Evolutionary conservation across 352 stramenopile genomes (phyloP), one percentile per base, ranked within the genome.

Genomic region (Phytopythium helicoides): DNA sequence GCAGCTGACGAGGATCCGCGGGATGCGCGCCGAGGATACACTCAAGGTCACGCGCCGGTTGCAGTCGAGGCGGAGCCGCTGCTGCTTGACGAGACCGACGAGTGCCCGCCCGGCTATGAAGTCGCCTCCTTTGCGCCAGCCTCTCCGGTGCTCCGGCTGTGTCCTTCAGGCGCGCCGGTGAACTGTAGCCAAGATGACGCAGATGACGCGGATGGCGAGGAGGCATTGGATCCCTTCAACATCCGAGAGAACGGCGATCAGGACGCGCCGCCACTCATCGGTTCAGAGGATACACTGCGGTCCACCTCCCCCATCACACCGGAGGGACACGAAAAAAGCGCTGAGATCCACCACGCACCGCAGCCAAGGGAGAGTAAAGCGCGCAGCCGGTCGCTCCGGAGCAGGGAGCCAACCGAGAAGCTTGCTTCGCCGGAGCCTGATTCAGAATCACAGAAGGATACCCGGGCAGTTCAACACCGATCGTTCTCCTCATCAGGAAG

Each of bases 371-470:
- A 52, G 15, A 25, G 21, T 22, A n/a, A 26, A 23, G 28, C 19
- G 9, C 10, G 3, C 0, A 53, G 14, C 34, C 12, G 33, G 22
- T 23, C 36, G 14, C 35, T 54, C 33, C 42, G 10, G 6, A 14
- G 1, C 33, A 33, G 21, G 14, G 47, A 35, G 2, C 19, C 34
- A 33, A 16, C 11, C 14, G 47, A 34, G 33, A 18, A 0, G 7
- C 11, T 50, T 21, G 4, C 26, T 28, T 3, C 50, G 54, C 26
- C 64, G 41, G 40, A 57, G 49, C 34, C 57, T 54, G 18, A 55
- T 6, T 39, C 42, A 48, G 26, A 64, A 23, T n/a, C 3, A 36
- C 26, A 12, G n/a, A 25, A 51, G 22, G 37, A 44, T 23, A 16
- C 28, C 28, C 28, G 28, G 28, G 28, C 28, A 33, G 5, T 9